A percentile compares a stretch with the other conserved stretches of the same genome.
phyloP scores from a whole-genome alignment of 257 asterid genomes.

The Rauvolfia tetraphylla region DNA sequence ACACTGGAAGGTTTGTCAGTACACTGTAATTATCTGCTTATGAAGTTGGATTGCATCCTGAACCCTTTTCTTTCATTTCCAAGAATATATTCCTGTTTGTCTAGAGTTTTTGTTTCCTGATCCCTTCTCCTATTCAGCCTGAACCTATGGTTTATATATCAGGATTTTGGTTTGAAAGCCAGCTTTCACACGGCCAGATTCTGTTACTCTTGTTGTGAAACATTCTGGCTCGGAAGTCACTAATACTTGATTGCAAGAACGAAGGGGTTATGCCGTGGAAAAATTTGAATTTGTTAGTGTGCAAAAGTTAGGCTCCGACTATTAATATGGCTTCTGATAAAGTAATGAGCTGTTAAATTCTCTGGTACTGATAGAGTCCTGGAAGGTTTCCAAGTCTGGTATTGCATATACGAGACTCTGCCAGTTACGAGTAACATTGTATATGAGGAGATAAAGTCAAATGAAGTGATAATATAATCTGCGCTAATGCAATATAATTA shows the following conservation, averaged over 20 bases:
- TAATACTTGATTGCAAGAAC: background rate
- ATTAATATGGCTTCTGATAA: background rate
- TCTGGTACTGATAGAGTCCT: background rate
- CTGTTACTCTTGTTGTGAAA: background rate
- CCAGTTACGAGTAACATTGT: background rate
- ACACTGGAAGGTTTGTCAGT: constrained; percentile 68
- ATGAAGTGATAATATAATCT: background rate
- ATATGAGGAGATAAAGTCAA: background rate
- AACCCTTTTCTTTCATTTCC: background rate
- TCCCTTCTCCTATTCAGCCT: background rate
- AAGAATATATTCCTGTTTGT: background rate
- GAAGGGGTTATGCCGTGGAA: background rate
- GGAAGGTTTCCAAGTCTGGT: background rate
- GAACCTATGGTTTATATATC: background rate
- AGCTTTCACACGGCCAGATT: background rate
- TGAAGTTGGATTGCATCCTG: background rate
- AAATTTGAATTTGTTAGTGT: background rate
- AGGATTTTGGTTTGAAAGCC: background rate
- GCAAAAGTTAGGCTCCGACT: background rate
- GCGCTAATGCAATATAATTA: background rate
- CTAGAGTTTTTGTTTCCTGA: background rate
- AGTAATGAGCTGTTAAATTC: background rate
- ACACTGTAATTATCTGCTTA: background rate
- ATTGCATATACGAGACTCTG: background rate
- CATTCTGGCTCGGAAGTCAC: background rate